These are phyloP conservation scores for Citrus medica DNA, from an alignment of 345 rosid genomes.

Conservation along the genomic window DNA sequence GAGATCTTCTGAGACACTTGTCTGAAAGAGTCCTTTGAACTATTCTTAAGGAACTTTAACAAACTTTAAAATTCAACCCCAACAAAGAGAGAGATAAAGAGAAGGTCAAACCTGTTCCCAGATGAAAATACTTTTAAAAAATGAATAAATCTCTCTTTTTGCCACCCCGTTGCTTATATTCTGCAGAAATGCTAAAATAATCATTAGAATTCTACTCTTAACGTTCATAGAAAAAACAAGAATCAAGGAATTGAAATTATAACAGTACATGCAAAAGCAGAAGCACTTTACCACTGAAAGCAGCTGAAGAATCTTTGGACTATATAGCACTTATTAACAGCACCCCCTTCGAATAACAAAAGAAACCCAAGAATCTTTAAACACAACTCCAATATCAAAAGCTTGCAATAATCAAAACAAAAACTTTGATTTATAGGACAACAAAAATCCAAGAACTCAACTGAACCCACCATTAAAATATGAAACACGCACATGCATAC, in stretches of 20 bases:
- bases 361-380: neutral
- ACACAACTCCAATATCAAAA: neutral
- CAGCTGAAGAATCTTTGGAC: neutral
- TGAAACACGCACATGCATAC: neutral
- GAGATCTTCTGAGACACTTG: neutral
- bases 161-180: slow-evolving; percentile 1
- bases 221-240: neutral
- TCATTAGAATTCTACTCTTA: too few species aligned
- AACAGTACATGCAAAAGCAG: neutral
- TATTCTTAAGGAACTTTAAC: slow-evolving; percentile 13
- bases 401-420: neutral
- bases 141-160: neutral
- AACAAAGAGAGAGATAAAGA: slow-evolving; percentile 7
- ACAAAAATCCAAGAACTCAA: neutral
- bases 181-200: slow-evolving; percentile 18
- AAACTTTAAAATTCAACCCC: neutral
- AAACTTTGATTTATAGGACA: neutral
- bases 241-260: neutral
- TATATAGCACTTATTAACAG: neutral
- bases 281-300: neutral
- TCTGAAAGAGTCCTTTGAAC: slow-evolving; percentile 1
- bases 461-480: neutral
- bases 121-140: neutral
- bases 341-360: neutral
- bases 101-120: slow-evolving; percentile 2